These are phyloP conservation scores for Sordariomycetes sp. DNA, from an alignment of 2,329 filamentous ascomycete species.

Conservation along the genomic window DNA sequence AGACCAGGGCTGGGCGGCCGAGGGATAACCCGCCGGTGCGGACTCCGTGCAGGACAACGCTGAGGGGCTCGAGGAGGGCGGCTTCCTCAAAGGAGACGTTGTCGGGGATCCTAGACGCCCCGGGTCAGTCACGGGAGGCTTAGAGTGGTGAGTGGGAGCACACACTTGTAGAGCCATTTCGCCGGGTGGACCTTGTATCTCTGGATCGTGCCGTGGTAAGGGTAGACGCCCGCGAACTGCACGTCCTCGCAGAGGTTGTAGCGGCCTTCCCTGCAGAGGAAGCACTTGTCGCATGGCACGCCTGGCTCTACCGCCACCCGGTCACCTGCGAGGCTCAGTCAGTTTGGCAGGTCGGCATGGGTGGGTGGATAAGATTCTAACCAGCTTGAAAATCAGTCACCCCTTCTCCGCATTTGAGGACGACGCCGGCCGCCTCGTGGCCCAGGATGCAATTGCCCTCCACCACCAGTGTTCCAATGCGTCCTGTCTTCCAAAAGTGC, in stretches of 20 bases:
- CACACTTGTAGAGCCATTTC: conserved; percentile 39
- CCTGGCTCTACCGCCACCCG: conserved; percentile 55
- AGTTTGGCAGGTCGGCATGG: conserved; percentile 13
- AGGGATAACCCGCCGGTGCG: conserved; percentile 35
- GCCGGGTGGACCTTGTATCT: conserved; percentile 48
- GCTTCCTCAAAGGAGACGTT: conserved; percentile 42
- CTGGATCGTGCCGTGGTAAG: conserved; percentile 45
- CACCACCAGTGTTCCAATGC: conserved; percentile 49
- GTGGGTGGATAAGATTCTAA: conserved; percentile 7
- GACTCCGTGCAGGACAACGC: conserved; percentile 49
- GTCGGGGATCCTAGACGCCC: conserved; percentile 30
- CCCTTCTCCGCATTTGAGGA: conserved; percentile 40
- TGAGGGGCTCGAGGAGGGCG: conserved; percentile 51
- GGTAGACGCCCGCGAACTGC: conserved; percentile 47
- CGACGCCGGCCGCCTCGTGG: conserved; percentile 49
- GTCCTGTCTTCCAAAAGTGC: conserved; percentile 54
- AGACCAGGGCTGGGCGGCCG: conserved; percentile 41
- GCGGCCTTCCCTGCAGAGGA: conserved; percentile 42
- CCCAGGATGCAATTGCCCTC: conserved; percentile 52
- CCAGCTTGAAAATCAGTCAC: conserved; percentile 32
- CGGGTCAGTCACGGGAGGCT: conserved; percentile 2
- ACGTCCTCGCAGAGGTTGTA: conserved; percentile 53
- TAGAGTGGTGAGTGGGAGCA: not conserved
- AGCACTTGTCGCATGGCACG: conserved; percentile 48
- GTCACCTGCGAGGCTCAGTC: conserved; percentile 29